These are phyloP conservation scores for Rhytidiadelphus loreus DNA, from an alignment of 225 moss, liverwort and hornwort genomes.

Conservation along the genomic window DNA sequence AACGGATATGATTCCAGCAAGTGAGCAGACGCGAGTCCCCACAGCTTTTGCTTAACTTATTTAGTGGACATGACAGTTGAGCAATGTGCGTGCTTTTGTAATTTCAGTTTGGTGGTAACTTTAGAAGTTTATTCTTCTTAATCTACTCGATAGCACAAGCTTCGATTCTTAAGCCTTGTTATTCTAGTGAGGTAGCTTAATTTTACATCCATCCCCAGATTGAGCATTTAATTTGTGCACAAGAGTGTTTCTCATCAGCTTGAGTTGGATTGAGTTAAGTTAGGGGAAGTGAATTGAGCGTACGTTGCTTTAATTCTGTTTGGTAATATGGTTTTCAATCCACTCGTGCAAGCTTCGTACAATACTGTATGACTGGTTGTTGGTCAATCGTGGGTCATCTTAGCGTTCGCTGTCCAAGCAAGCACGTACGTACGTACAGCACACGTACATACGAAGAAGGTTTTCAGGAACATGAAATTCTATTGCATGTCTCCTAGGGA, in stretches of 20 bases:
- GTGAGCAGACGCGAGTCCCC: background rate
- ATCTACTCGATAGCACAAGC: background rate
- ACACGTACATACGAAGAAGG: background rate
- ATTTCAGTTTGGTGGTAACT: too few relatives aligned
- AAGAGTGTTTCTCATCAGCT: too few relatives aligned
- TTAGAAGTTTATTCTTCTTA: too few relatives aligned
- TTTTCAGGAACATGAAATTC: background rate
- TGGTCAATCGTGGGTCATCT: background rate
- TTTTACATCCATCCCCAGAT: too few relatives aligned
- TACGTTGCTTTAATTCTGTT: background rate
- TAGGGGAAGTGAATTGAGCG: too few relatives aligned
- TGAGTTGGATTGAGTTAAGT: too few relatives aligned
- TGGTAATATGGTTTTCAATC: background rate
- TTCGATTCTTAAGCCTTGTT: background rate
- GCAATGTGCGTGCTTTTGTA: background rate
- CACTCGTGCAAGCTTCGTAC: background rate
- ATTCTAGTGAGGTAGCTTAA: background rate
- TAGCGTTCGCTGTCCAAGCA: background rate
- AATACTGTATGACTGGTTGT: background rate
- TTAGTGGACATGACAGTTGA: background rate
- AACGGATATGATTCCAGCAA: background rate
- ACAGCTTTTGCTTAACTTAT: background rate
- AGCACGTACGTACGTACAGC: background rate
- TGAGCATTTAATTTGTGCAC: too few relatives aligned
- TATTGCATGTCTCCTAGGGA: background rate